Percentiles rank a stretch among this genome's conserved stretches.
Evolutionary conservation across 2,329 filamentous ascomycete species (phyloP).

Genomic region (Neocucurbitaria cava): DNA sequence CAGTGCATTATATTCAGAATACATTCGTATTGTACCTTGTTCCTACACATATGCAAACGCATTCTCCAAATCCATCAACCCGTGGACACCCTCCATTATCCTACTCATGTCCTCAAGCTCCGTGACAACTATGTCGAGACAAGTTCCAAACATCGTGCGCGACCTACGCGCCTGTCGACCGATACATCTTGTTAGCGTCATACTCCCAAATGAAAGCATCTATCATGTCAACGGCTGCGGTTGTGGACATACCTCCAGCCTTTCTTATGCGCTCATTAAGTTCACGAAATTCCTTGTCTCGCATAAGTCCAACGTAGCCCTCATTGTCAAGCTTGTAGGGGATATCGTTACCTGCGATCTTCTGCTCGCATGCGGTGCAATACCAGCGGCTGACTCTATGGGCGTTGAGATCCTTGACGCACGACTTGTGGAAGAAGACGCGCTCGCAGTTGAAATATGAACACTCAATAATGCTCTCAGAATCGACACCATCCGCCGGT

Average conservation of each 20-base stretch:
- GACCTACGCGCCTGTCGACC: background rate
- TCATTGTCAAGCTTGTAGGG: background rate
- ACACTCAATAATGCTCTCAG: conserved; percentile 18
- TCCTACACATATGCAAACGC: background rate
- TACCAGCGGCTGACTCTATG: conserved; percentile 33
- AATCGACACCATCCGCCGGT: background rate
- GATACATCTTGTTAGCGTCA: background rate
- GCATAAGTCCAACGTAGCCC: too few relatives aligned
- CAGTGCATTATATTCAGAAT: background rate
- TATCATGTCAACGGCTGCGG: too few relatives aligned
- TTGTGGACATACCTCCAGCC: background rate
- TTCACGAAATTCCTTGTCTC: too few relatives aligned
- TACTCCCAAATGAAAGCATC: too few relatives aligned
- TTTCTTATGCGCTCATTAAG: background rate
- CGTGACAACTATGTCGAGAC: background rate
- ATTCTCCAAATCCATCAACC: background rate
- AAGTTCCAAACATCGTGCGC: background rate
- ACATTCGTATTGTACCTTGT: background rate
- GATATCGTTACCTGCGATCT: conserved; percentile 20
- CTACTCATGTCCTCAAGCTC: background rate
- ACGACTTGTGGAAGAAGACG: conserved; percentile 30
- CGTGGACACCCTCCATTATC: background rate
- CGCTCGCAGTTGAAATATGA: conserved; percentile 22
- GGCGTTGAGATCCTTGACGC: conserved; percentile 25
- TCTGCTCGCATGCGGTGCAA: conserved; percentile 27